A percentile compares a stretch with the other conserved stretches of the same genome.
Evolutionary conservation across 2,329 filamentous ascomycete genomes (phyloP).

Genomic region (Diplodia seriata): DNA sequence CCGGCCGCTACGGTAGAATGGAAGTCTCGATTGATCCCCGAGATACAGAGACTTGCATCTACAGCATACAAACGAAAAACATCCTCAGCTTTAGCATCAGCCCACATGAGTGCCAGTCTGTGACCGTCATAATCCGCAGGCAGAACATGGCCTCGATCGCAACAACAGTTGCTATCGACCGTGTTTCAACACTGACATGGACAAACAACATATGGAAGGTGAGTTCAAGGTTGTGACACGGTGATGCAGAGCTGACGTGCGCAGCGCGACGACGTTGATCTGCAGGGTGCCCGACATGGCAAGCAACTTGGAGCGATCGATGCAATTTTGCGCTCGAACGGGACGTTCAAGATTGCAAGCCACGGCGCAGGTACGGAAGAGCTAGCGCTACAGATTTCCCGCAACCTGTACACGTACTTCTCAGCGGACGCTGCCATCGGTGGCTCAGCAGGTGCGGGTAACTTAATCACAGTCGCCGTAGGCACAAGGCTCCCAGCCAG

Average conservation of each 20-base stretch:
- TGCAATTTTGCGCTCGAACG: conserved; percentile 59
- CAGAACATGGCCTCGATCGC: conserved; percentile 1
- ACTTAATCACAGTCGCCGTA: conserved; percentile 53
- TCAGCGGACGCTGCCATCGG: conserved; percentile 58
- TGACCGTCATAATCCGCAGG: conserved; percentile 8
- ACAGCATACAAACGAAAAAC: conserved; percentile 44
- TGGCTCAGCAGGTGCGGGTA: conserved; percentile 45
- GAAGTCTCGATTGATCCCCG: conserved; percentile 42
- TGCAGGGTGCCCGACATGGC: conserved; percentile 46
- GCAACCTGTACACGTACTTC: conserved; percentile 66
- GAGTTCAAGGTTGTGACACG: conserved; percentile 30
- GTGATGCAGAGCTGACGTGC: neutral
- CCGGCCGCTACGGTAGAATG: conserved; percentile 60
- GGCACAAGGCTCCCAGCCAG: conserved; percentile 38
- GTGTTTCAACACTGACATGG: neutral
- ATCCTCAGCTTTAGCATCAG: conserved; percentile 43
- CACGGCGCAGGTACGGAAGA: conserved; percentile 41
- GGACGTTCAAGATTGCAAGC: conserved; percentile 54
- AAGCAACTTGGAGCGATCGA: conserved; percentile 61
- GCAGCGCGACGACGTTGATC: neutral
- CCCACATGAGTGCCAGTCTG: conserved; percentile 24
- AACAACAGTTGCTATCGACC: neutral
- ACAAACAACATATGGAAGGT: conserved; percentile 6
- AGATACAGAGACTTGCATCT: conserved; percentile 31
- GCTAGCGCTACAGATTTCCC: conserved; percentile 61